A percentile compares a stretch with the other conserved stretches of the same genome.
phyloP scores from a whole-genome alignment of 768 basidiomycete species.

The Psilocybe subaeruginosa region DNA sequence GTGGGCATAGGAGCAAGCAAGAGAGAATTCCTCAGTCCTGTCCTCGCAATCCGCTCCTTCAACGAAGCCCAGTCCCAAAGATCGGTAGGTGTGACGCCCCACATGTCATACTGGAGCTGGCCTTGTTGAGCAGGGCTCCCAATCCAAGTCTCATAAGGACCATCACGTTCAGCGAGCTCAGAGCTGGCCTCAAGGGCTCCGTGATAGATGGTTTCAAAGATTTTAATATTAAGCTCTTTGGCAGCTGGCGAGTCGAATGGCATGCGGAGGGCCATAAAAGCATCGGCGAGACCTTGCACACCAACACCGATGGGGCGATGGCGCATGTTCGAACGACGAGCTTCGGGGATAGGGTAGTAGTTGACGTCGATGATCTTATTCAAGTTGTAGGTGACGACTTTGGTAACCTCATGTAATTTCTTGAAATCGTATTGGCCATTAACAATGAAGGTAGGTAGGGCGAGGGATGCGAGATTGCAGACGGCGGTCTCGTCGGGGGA shows the following conservation, averaged over 20 bases:
- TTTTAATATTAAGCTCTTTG: constrained; percentile 87
- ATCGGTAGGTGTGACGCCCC: constrained; percentile 87
- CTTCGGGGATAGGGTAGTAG: constrained; percentile 93
- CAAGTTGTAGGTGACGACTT: constrained; percentile 91
- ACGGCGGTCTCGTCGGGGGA: constrained; percentile 97
- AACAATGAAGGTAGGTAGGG: constrained; percentile 88
- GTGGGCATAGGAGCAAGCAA: constrained; percentile 98
- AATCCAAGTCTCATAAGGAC: constrained; percentile 86
- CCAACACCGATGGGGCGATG: constrained; percentile 98
- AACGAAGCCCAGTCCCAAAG: constrained; percentile 94
- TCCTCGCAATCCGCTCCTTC: constrained; percentile 82
- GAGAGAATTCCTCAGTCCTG: constrained; percentile 89
- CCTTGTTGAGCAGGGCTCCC: constrained; percentile 92
- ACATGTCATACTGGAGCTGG: constrained; percentile 91
- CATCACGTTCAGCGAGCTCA: constrained; percentile 80
- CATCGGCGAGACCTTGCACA: constrained; percentile 96
- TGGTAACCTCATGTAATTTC: constrained; percentile 91
- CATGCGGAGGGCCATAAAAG: constrained; percentile 96
- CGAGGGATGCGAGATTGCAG: constrained; percentile 97
- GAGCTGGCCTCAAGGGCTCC: constrained; percentile 89
- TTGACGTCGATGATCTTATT: constrained; percentile 95
- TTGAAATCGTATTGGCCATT: constrained; percentile 90
- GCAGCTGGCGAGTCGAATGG: constrained; percentile 93
- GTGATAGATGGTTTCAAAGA: constrained; percentile 99
- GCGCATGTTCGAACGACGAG: constrained; percentile 92